A percentile compares a stretch with the other conserved stretches of the same genome.
Conservation (phyloP, 352 stramenopile species). For the Phytopythium ostracodes region DNA sequence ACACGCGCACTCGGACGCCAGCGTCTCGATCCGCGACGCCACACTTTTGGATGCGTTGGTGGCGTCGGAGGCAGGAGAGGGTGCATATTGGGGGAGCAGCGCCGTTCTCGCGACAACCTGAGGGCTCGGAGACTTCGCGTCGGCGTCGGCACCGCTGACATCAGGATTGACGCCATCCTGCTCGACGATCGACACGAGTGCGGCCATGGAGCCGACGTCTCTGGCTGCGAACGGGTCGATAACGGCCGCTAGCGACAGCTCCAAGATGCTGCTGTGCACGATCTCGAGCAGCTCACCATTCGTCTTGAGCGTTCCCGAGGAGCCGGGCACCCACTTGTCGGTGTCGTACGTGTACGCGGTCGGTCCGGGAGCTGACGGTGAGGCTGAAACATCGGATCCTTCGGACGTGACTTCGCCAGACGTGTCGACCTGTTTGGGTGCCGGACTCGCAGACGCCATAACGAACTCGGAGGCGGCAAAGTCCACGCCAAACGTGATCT, state of each 20-base stretch:
- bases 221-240: slow-evolving; percentile 58
- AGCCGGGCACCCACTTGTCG: slow-evolving; percentile 56
- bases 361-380: neutral
- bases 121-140: neutral
- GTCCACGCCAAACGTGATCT: slow-evolving; percentile 56
- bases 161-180: slow-evolving; percentile 22
- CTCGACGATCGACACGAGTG: slow-evolving; percentile 36
- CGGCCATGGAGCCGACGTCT: slow-evolving; percentile 43
- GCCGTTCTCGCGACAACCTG: neutral
- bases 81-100: neutral
- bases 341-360: slow-evolving; percentile 53
- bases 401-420: neutral
- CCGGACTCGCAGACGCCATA: neutral
- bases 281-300: slow-evolving; percentile 66
- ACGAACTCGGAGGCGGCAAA: slow-evolving; percentile 60
- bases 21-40: slow-evolving; percentile 21
- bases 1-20: slow-evolving; percentile 52
- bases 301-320: slow-evolving; percentile 36
- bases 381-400: neutral
- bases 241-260: slow-evolving; percentile 48
- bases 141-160: neutral
- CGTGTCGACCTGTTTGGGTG: neutral
- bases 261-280: slow-evolving; percentile 39
- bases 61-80: slow-evolving; percentile 39
- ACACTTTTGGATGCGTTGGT: slow-evolving; percentile 50